Percentiles rank a stretch among this genome's conserved stretches.
These are phyloP conservation scores for Boletus albobrunnescens DNA, from an alignment of 1,284 basidiomycete genomes.

Conservation along the genomic window DNA sequence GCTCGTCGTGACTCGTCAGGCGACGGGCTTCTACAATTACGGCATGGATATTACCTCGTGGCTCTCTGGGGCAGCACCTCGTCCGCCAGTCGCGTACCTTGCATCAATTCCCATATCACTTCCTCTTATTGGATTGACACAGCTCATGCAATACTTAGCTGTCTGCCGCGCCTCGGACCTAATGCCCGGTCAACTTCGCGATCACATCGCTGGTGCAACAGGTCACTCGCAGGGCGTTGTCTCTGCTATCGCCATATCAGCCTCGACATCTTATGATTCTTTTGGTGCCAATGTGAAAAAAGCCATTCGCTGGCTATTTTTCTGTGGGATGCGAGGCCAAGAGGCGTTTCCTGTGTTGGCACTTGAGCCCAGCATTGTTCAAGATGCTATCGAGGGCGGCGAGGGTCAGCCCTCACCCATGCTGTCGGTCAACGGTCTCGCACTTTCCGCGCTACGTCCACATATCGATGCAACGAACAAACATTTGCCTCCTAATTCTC, in stretches of 20 bases:
- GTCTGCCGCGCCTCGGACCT: constrained; percentile 72
- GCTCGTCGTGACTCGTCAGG: constrained; percentile 62
- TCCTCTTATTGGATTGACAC: constrained; percentile 93
- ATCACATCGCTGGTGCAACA: constrained; percentile 79
- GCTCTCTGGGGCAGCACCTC: constrained; percentile 69
- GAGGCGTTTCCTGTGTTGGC: constrained; percentile 93
- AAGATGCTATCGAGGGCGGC: constrained; percentile 86
- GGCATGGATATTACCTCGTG: constrained; percentile 84
- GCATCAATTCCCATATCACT: constrained; percentile 94
- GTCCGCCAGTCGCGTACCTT: constrained; percentile 84
- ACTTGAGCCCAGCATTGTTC: constrained; percentile 83
- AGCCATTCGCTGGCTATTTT: constrained; percentile 90
- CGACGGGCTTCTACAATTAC: constrained; percentile 70
- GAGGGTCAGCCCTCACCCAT: constrained; percentile 94
- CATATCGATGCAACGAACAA: constrained; percentile 88
- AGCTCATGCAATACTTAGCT: constrained; percentile 89
- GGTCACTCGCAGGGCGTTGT: constrained; percentile 97
- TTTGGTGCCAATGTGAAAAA: constrained; percentile 77
- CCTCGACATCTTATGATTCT: constrained; percentile 73
- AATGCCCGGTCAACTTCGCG: constrained; percentile 77
- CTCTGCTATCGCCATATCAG: constrained; percentile 84
- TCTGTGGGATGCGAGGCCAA: constrained; percentile 89
- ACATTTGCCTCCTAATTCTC: constrained; percentile 75
- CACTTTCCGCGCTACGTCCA: constrained; percentile 72
- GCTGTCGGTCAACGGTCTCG: constrained; percentile 85